These are phyloP conservation scores for Tetrahymena malaccensis DNA, from an alignment of 73 alveolate species.

Conservation along the genomic window DNA sequence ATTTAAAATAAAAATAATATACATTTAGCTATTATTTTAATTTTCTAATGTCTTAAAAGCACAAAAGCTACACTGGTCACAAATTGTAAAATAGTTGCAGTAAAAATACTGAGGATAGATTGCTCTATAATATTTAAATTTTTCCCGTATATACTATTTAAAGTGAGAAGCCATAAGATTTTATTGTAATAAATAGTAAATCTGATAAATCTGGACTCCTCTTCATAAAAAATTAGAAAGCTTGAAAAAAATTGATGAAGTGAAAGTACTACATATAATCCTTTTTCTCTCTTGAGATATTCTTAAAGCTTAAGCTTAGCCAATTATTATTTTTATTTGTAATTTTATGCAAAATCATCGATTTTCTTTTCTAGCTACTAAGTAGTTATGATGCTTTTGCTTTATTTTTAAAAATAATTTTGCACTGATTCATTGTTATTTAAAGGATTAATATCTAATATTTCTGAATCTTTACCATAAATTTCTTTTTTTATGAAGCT, in stretches of 20 bases:
- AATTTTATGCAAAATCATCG: background rate
- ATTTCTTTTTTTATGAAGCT: background rate
- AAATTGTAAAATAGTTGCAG: background rate
- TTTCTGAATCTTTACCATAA: background rate
- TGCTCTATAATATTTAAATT: background rate
- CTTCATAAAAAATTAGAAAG: too few relatives aligned
- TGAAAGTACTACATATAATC: background rate
- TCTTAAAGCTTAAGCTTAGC: background rate
- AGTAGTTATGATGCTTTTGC: background rate
- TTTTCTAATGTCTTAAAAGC: too few relatives aligned
- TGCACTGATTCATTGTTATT: background rate
- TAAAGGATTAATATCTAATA: too few relatives aligned
- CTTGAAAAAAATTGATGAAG: background rate
- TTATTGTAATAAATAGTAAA: background rate
- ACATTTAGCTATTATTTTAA: background rate
- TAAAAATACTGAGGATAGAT: background rate
- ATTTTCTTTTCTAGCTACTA: background rate
- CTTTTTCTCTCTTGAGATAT: background rate
- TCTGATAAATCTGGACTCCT: background rate
- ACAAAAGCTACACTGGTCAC: background rate
- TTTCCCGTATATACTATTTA: background rate
- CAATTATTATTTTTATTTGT: too few relatives aligned
- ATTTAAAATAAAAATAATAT: too few relatives aligned
- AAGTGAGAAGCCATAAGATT: background rate
- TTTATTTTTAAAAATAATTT: too few relatives aligned